Base-by-base conservation (phyloP, 345 rosid genomes). In the Gossypium rotundifolium region DNA sequence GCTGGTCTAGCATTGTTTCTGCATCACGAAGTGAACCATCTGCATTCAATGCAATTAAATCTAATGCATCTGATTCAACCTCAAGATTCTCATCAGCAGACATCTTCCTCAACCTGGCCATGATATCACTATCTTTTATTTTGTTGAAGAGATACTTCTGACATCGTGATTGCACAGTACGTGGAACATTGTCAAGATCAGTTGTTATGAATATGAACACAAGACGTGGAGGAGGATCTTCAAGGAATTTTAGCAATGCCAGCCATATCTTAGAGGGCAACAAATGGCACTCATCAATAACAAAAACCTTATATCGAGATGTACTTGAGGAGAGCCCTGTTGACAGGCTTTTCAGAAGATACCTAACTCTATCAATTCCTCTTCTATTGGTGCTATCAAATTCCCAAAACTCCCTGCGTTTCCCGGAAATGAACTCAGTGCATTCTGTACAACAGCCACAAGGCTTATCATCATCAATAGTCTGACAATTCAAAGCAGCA, bases 1-100 rank as follows among this genome's bases (percentile, higher is more conserved):
- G 82, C 85, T 95, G 99, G 81, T 95, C 99, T 76, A 95, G 80
- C 97, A 95, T 91, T 42, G 97, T 91, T 83, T 95, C 99, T 23
- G 98, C 98, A 83, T 95, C 99, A 70, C 96, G 96, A 74, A 95
- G 97, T 27, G 99, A 95, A 60, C 99, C 99, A 79, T 91, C 98
- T 11, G 98, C 96, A 75, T 89, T 95, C 77, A 88, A 73, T 81
- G 99, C 94, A 83, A 95, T 93, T 81, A 95, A 81, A 74, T 95
- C 95, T 78, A 95, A 75, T n/a, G 99, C 98, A 76, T 91, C 97
- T 4, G 77, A 78, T 71, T 95, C 99, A 57, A 91, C 96, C 74
- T 95, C 93, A 75, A 95, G 87, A 83, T 85, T 87, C 86, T 95
- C 99, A 18, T 87, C 85, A 8, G 81, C 54, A 76, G 96, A 83